A percentile compares a stretch with the other conserved stretches of the same genome.
phyloP scores from a whole-genome alignment of 2,329 filamentous ascomycete species.

The Thermothelomyces thermophilus region DNA sequence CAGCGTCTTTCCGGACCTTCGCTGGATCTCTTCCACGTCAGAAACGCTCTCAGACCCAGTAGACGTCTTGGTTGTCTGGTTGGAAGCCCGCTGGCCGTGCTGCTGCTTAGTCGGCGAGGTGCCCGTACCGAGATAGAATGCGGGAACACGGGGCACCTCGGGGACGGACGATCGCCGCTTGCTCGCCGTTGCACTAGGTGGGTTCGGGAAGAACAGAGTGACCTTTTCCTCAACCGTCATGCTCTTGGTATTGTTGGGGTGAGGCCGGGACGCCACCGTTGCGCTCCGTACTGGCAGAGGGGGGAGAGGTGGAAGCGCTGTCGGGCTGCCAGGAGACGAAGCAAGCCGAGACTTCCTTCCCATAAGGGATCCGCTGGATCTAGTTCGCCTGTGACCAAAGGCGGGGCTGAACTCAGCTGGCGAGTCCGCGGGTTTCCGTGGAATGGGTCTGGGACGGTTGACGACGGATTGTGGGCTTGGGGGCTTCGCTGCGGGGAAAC shows the following conservation, averaged over 20 bases:
- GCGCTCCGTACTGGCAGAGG: conserved; percentile 38
- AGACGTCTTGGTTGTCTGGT: conserved; percentile 33
- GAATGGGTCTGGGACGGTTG: conserved; percentile 50
- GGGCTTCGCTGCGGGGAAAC: conserved; percentile 21
- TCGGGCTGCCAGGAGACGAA: conserved; percentile 40
- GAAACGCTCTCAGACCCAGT: conserved; percentile 37
- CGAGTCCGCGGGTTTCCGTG: conserved; percentile 40
- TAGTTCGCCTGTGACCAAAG: conserved; percentile 40
- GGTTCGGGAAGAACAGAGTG: conserved; percentile 41
- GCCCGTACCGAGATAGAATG: conserved; percentile 26
- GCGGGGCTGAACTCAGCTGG: conserved; percentile 39
- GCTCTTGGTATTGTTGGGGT: conserved; percentile 48
- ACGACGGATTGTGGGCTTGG: conserved; percentile 36
- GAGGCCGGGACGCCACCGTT: conserved; percentile 33
- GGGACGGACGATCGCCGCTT: conserved; percentile 39
- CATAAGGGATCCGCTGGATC: conserved; percentile 42
- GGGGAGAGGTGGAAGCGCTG: conserved; percentile 46
- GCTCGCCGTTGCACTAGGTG: conserved; percentile 25
- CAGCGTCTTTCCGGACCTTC: conserved; percentile 17
- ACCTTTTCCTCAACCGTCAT: conserved; percentile 56
- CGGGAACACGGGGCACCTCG: conserved; percentile 36
- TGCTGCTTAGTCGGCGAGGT: conserved; percentile 24
- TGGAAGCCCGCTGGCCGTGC: conserved; percentile 25
- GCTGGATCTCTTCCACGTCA: conserved; percentile 31
- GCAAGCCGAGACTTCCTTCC: conserved; percentile 41